Base-by-base conservation (phyloP, 176 grass and related monocot species). In the Poa annua region DNA sequence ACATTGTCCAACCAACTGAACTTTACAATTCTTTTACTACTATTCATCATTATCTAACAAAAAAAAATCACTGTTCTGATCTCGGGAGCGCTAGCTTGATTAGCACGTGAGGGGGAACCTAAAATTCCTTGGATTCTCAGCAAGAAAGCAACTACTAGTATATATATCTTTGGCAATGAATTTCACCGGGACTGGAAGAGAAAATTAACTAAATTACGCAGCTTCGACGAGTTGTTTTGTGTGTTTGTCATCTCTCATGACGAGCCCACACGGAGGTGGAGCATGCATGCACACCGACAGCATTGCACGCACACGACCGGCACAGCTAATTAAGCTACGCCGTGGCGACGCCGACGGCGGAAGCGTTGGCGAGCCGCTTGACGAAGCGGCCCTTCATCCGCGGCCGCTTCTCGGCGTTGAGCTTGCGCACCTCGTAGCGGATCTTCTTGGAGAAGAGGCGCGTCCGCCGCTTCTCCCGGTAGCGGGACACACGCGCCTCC, bases 371-470 rank as follows among this genome's bases (percentile, higher is more conserved):
- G 16, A 66, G 10, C 11, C 96, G 88, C 89, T 98, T 98, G 33
- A 95, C 91, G 55, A 98, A 98, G 34, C 96, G 91, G 38, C 96
- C 96, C 76, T 98, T 98, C 92, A 98, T 95, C 76, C 96, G 63
- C 11, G 96, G 93, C 57, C 96, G 85, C 88, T 98, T 98, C 92
- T 98, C 93, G 44, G 96, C 96, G 80, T 98, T 98, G 77, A 98
- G 92, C 86, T 98, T 98, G 36, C 96, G 90, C 83, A 99, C 96
- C 83, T 99, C 91, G 83, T 96, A 99, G 51, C 93, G 91, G 52
- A 99, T 99, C 89, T 96, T 99, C 93, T 99, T 99, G 4, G 96
- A 93, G 93, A 99, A 99, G 50, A 99, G 91, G 75, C 96, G 80
- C 75, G 89, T 94, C 41, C 96, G 88, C 26, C 96, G 88, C 89